These are phyloP conservation scores for Apiotrichum akiyoshidainum DNA, from an alignment of 1,284 basidiomycete species.

Conservation along the genomic window DNA sequence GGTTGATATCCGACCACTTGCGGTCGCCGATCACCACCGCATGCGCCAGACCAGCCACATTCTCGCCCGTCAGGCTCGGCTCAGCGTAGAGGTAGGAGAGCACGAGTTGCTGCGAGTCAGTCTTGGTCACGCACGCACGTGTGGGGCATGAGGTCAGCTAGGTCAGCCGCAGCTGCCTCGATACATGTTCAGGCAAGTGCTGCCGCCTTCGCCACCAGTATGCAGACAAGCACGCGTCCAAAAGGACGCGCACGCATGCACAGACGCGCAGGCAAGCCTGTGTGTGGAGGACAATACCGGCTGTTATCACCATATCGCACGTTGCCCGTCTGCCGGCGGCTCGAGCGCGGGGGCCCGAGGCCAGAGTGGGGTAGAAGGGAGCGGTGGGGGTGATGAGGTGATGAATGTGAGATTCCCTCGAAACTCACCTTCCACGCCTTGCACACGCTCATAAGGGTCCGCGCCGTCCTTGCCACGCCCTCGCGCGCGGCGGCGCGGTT, in stretches of 20 bases:
- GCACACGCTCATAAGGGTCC: constrained; percentile 61
- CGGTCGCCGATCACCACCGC: constrained; percentile 63
- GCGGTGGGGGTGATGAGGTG: too few species aligned
- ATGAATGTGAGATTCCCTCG: neutral
- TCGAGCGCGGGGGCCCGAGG: neutral
- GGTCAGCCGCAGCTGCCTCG: too few species aligned
- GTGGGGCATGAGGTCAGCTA: neutral
- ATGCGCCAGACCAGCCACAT: constrained; percentile 60
- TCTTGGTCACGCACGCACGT: neutral
- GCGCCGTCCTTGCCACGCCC: constrained; percentile 11
- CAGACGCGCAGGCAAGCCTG: too few species aligned
- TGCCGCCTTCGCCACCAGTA: too few species aligned
- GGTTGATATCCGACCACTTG: constrained; percentile 77
- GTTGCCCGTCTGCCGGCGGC: neutral
- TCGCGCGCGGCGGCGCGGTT: constrained; percentile 4
- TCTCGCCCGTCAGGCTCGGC: constrained; percentile 55
- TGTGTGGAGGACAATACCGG: too few species aligned
- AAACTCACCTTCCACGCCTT: constrained; percentile 66
- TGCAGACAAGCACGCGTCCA: neutral
- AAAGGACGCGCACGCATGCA: too few species aligned
- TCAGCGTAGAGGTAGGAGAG: constrained; percentile 65
- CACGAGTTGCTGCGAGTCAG: constrained; percentile 58
- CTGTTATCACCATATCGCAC: too few species aligned
- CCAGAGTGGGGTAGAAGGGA: too few species aligned
- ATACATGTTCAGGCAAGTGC: too few species aligned